Conservation (phyloP, 2,329 filamentous ascomycete genomes). For the Ambrosiella xylebori region DNA sequence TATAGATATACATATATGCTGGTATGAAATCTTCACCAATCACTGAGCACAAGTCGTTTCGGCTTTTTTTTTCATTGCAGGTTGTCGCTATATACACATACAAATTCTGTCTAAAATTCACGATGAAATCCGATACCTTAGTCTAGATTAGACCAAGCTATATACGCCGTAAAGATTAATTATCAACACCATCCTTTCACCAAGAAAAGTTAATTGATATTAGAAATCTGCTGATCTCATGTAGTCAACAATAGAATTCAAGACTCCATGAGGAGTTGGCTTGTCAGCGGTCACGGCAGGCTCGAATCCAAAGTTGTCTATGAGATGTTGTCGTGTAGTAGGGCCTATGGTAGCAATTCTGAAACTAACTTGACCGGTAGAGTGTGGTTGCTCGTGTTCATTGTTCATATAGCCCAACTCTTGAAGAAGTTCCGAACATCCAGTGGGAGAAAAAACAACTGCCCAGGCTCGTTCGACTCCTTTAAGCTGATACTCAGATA, state of each 20-base stretch:
- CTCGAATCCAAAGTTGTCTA: slow-evolving; percentile 44
- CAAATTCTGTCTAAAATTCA: no score
- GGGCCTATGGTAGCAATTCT: slow-evolving; percentile 81
- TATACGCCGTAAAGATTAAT: no score
- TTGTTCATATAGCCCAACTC: slow-evolving; percentile 34
- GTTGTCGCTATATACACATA: no score
- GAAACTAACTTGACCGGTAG: slow-evolving; percentile 22
- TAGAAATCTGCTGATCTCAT: background rate
- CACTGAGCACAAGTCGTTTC: no score
- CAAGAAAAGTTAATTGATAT: background rate
- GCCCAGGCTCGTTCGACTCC: slow-evolving; percentile 34
- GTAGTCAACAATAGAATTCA: slow-evolving; percentile 41
- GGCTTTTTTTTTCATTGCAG: no score
- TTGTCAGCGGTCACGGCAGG: slow-evolving; percentile 66
- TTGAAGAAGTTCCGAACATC: slow-evolving; percentile 44
- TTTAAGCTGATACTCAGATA: slow-evolving; percentile 47
- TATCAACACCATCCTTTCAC: background rate
- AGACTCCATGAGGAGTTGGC: slow-evolving; percentile 68
- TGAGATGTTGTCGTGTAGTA: slow-evolving; percentile 66
- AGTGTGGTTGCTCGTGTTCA: slow-evolving; percentile 15
- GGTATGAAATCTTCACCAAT: no score
- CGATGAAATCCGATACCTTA: no score
- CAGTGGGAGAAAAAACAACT: slow-evolving; percentile 42
- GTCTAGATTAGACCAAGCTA: no score
- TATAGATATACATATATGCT: no score